A percentile compares a stretch with the other conserved stretches of the same genome.
These are phyloP conservation scores for Fusarium newnesense DNA, from an alignment of 2,329 filamentous ascomycete genomes.

Conservation along the genomic window DNA sequence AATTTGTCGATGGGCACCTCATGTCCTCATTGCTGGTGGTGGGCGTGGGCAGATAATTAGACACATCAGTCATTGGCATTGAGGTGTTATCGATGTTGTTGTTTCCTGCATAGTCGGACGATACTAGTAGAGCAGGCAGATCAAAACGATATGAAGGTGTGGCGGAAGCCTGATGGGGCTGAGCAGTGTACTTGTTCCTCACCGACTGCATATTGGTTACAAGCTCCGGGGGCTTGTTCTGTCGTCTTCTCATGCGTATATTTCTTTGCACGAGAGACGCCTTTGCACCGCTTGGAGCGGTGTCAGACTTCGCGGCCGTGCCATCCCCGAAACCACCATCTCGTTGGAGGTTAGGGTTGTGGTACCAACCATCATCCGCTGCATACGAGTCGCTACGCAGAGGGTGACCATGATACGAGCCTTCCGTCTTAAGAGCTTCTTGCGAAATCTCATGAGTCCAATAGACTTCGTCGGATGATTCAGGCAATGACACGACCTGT, in stretches of 20 bases:
- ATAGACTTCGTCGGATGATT: constrained; percentile 45
- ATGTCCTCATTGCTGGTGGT: constrained; percentile 35
- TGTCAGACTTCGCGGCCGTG: constrained; percentile 61
- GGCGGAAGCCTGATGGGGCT: not conserved
- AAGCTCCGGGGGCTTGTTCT: constrained; percentile 23
- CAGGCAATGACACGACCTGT: constrained; percentile 65
- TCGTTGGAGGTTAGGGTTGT: constrained; percentile 35
- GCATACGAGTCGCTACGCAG: constrained; percentile 43
- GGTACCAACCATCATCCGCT: constrained; percentile 33
- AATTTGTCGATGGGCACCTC: constrained; percentile 13
- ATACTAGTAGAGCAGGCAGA: constrained; percentile 5
- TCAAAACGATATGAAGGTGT: constrained; percentile 6
- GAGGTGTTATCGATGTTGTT: not conserved
- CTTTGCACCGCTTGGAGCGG: constrained; percentile 17
- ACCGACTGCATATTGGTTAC: not conserved
- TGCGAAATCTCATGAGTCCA: constrained; percentile 29
- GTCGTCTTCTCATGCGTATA: constrained; percentile 40
- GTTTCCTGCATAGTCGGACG: constrained; percentile 6
- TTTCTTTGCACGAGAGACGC: constrained; percentile 39
- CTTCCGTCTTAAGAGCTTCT: constrained; percentile 51
- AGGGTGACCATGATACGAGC: constrained; percentile 58
- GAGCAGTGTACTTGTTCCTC: constrained; percentile 1
- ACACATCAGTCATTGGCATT: constrained; percentile 46
- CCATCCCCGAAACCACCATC: constrained; percentile 52
- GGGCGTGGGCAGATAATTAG: constrained; percentile 53